phyloP scores from a whole-genome alignment of 352 stramenopile genomes.

The Peronospora destructor region DNA sequence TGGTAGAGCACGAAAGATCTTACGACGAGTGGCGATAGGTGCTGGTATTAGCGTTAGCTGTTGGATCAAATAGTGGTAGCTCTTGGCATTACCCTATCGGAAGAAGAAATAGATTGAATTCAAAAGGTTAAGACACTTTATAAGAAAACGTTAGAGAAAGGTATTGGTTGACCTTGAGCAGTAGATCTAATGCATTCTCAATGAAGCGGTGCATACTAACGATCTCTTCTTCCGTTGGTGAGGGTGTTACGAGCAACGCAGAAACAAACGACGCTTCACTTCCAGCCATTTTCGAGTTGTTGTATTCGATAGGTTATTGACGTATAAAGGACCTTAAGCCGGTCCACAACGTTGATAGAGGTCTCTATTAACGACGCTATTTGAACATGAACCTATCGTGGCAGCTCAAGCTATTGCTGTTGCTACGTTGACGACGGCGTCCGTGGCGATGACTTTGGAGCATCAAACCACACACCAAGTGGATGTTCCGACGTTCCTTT shows the following conservation, averaged over 20 bases:
- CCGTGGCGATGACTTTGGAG: not conserved
- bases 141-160: not conserved
- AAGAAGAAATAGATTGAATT: not conserved
- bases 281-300: conserved; percentile 27
- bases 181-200: conserved; percentile 74
- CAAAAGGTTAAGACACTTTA: not conserved
- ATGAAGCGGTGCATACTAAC: conserved; percentile 74
- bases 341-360: not conserved
- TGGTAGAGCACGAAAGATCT: conserved; percentile 68
- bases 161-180: conserved; percentile 43
- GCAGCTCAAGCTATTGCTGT: too few relatives aligned
- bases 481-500: conserved; percentile 43
- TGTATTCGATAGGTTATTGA: too few relatives aligned
- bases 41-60: conserved; percentile 43
- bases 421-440: not conserved
- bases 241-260: conserved; percentile 7
- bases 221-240: conserved; percentile 49
- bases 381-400: not conserved
- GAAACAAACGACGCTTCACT: conserved; percentile 10
- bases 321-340: too few relatives aligned
- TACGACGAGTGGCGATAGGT: conserved; percentile 41
- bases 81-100: conserved; percentile 64
- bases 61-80: conserved; percentile 70
- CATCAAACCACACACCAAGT: conserved; percentile 50
- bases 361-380: not conserved